These are phyloP conservation scores for Epichloe coenophiala DNA, from an alignment of 2,329 filamentous ascomycete genomes.

Conservation along the genomic window DNA sequence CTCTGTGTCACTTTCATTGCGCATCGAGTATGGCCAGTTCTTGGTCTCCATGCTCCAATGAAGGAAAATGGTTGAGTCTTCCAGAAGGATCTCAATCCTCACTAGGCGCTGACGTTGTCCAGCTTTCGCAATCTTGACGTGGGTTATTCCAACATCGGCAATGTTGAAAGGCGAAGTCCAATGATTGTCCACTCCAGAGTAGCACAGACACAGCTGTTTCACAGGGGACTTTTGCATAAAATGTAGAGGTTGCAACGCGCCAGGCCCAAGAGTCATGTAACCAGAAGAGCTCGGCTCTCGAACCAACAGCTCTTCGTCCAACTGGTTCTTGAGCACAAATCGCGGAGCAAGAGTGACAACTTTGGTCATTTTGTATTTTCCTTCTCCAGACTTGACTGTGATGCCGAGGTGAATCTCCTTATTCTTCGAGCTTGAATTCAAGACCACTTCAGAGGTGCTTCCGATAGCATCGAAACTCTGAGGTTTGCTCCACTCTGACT, in stretches of 20 bases:
- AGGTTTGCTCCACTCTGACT: conserved; percentile 91
- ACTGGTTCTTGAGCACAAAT: conserved; percentile 87
- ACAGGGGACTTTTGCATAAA: conserved; percentile 72
- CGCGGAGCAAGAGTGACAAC: conserved; percentile 85
- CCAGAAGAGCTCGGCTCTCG: conserved; percentile 86
- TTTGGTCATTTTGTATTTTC: conserved; percentile 96
- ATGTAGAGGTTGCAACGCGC: conserved; percentile 74
- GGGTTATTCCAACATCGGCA: conserved; percentile 79
- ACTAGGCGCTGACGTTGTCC: conserved; percentile 82
- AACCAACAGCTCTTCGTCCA: conserved; percentile 77
- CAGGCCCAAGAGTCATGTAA: conserved; percentile 63
- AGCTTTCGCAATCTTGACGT: conserved; percentile 85
- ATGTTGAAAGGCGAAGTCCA: conserved; percentile 99
- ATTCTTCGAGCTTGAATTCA: conserved; percentile 56
- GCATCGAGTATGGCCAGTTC: conserved; percentile 97
- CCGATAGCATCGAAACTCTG: conserved; percentile 97
- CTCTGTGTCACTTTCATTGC: conserved; percentile 93
- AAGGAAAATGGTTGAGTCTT: conserved; percentile 85
- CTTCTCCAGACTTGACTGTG: conserved; percentile 77
- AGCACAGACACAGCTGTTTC: conserved; percentile 87
- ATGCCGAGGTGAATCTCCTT: conserved; percentile 87
- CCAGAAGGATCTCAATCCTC: conserved; percentile 79
- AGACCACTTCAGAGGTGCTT: conserved; percentile 75
- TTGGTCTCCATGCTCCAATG: conserved; percentile 83
- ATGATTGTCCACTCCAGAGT: conserved; percentile 86